Conservation (phyloP, 805 yeast genomes). For the Ogataea dorogensis region DNA sequence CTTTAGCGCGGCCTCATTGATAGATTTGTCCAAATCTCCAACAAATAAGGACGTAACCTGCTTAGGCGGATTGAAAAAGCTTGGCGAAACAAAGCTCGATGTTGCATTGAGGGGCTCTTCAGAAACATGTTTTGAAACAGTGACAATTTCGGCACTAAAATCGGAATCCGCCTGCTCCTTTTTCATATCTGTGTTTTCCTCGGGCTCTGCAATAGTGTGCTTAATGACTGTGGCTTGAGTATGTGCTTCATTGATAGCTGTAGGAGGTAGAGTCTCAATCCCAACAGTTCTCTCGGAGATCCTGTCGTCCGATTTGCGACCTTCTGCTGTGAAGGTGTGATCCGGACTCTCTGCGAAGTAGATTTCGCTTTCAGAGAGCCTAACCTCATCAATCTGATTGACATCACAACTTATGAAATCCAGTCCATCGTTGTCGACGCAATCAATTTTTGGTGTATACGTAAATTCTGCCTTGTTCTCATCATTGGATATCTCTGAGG, state of each 20-base stretch:
- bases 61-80: conserved; percentile 3
- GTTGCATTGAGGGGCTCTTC: not conserved
- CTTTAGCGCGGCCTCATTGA: conserved; percentile 48
- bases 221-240: conserved; percentile 2
- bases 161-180: conserved; percentile 16
- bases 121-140: conserved; percentile 11
- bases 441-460: conserved; percentile 15
- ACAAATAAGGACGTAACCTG: conserved; percentile 47
- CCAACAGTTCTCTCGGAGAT: conserved; percentile 4
- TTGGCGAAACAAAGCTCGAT: conserved; percentile 1
- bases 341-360: conserved; percentile 1
- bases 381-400: conserved; percentile 10
- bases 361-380: conserved; percentile 5
- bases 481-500: not conserved
- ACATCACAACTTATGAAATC: conserved; percentile 10
- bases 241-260: not conserved
- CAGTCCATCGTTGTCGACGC: conserved; percentile 9
- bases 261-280: conserved; percentile 7
- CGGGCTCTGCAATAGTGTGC: not conserved
- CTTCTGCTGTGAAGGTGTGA: not conserved
- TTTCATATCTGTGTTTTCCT: conserved; percentile 2
- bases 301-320: not conserved
- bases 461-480: not conserved
- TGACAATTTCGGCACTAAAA: conserved; percentile 22
- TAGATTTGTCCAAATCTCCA: conserved; percentile 55